Base-by-base conservation (phyloP, 169 alveolate genomes). In the Miamiensis avidus region DNA sequence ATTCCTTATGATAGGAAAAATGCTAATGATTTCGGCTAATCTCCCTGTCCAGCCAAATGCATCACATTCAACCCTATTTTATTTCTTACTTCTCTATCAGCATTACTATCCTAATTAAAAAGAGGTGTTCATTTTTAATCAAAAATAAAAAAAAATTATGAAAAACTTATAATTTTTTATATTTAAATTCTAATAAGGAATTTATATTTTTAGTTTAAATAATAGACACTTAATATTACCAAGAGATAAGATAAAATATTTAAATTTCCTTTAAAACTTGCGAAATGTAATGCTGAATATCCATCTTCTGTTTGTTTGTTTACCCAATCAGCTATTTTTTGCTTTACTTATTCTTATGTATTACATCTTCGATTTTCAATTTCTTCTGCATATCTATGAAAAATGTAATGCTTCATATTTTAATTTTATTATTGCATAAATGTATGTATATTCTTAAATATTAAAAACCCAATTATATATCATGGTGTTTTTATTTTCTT, bases 11-110 rank as follows among this genome's bases (percentile, higher is more conserved):
- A 82, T 34, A 91, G 84, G 33, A 94, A 90, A 85, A 87, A 92
- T 77, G 89, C 88, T 26, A 96, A 34, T 11, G 94, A 81, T 31
- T 82, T 82, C 20, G 97, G 95, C 76, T 92, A 78, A 85, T 96
- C 94, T 31, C 97, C 96, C 89, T 96, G 81, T 28, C 97, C 96
- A 1, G 97, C 96, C 29, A 94, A 78, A 81, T 96, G 98, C 29
- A 94, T 65, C 4, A 86, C 89, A 78, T 92, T 93, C 83, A 93
- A 75, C 31, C 93, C 92, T n/a, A 86, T 75, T 74, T 77, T 86
- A 65, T 88, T 91, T 29, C 73, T n/a, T 30, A 87, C 30, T 28
- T 84, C 32, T 26, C 85, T 0, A 76, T 93, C 93, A 30, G 94
- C 95, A 26, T 96, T 96, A 74, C 75, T 34, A 25, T 89, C 82